Evolutionary conservation across 2,329 filamentous ascomycete species (phyloP).

Genomic region (Didymella arachidicola): DNA sequence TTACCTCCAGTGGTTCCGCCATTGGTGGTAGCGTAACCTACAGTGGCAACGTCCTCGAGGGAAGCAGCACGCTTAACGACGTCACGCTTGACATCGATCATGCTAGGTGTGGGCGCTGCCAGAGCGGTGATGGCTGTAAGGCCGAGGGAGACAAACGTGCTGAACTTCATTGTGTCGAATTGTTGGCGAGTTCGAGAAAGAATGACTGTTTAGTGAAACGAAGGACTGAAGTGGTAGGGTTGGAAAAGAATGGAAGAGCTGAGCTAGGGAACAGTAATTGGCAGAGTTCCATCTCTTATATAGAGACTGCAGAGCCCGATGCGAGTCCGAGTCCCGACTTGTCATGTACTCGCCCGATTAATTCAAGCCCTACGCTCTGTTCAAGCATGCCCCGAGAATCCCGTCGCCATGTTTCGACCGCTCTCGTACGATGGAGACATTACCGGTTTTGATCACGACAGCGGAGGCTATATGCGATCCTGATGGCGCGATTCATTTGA

Average conservation of each 20-base stretch:
- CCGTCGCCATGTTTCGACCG: constrained; percentile 20
- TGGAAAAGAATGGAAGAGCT: constrained; percentile 31
- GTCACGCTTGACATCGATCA: constrained; percentile 29
- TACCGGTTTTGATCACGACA: constrained; percentile 7
- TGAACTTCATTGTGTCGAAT: constrained; percentile 42
- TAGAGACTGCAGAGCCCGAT: constrained; percentile 11
- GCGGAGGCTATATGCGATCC: constrained; percentile 19
- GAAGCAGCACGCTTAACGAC: constrained; percentile 41
- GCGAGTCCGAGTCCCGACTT: constrained; percentile 8
- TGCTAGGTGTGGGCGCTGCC: constrained; percentile 44
- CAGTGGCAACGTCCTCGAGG: constrained; percentile 37
- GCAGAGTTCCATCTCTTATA: constrained; percentile 20
- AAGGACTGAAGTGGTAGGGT: constrained; percentile 24
- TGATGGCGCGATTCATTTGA: constrained; percentile 17
- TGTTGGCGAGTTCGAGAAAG: constrained; percentile 22
- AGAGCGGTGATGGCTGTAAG: constrained; percentile 43
- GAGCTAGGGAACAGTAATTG: constrained; percentile 20
- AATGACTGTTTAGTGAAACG: constrained; percentile 25
- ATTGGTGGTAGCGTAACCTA: constrained; percentile 46
- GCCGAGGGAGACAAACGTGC: constrained; percentile 39
- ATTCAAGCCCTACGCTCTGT: constrained; percentile 7
- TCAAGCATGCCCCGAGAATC: constrained; percentile 16
- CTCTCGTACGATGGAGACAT: constrained; percentile 19
- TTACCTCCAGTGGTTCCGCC: constrained; percentile 52
- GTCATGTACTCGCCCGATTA: constrained; percentile 7